These are phyloP conservation scores for Spergularia azorica DNA, from an alignment of 179 eudicot genomes.

Conservation along the genomic window DNA sequence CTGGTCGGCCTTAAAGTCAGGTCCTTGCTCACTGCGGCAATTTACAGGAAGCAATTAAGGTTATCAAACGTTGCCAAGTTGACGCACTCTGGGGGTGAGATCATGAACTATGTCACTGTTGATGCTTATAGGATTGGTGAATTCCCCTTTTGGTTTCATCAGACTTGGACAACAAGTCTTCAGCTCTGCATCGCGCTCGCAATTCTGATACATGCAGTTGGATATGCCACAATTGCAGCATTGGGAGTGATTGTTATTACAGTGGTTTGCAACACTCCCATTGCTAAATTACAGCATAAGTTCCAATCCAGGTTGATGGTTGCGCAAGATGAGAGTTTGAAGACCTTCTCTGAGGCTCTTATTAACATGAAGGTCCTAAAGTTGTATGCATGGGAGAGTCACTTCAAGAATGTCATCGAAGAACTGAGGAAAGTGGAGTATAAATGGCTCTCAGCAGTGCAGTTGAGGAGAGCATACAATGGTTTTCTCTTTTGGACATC, in stretches of 20 bases:
- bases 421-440: slow-evolving; percentile 2
- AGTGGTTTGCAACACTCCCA: slow-evolving; percentile 6
- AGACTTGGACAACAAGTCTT: slow-evolving; percentile 14
- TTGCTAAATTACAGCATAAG: slow-evolving; percentile 7
- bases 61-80: slow-evolving; percentile 10
- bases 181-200: slow-evolving; percentile 11
- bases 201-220: slow-evolving; percentile 4
- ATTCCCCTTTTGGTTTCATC: slow-evolving; percentile 23
- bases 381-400: slow-evolving; percentile 21
- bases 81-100: slow-evolving; percentile 13
- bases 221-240: slow-evolving; percentile 16
- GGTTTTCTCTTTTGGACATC: slow-evolving; percentile 11
- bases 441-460: slow-evolving; percentile 16
- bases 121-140: slow-evolving; percentile 20
- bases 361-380: slow-evolving; percentile 21
- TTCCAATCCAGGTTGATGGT: slow-evolving; percentile 8
- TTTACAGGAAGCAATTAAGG: slow-evolving; percentile 12
- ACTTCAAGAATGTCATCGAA: slow-evolving; percentile 4
- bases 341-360: slow-evolving; percentile 7
- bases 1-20: slow-evolving; percentile 10
- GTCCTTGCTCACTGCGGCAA: slow-evolving; percentile 14
- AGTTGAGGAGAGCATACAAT: neutral
- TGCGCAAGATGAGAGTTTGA: slow-evolving; percentile 15
- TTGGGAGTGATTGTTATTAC: neutral
- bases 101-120: slow-evolving; percentile 16